Evolutionary conservation across 1,284 basidiomycete species (phyloP), one percentile per base, ranked within the genome.

Genomic region (Puccinia novopanici): DNA sequence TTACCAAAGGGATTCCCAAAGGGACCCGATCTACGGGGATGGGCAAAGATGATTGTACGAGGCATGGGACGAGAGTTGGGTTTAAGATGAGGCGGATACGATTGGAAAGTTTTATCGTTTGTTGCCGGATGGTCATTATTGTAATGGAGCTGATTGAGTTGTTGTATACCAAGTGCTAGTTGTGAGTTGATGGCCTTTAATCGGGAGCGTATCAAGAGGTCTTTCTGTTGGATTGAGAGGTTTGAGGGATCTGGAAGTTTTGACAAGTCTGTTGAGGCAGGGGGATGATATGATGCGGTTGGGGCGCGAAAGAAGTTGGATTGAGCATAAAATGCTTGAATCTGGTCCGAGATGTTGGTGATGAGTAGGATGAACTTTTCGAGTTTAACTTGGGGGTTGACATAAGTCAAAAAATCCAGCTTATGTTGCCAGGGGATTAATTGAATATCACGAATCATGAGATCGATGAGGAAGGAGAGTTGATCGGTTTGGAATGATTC

Each of bases 201-300:
- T 40, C 63, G 75, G 22, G 34, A 34, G 52, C 61, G 75, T 34
- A 76, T 40, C 27, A 76, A 65, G 34, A 61, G 63, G 34, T 76
- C 57, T 40, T 67, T 76, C 75, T 76, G 75, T 27, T 67, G 59
- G 50, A 59, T 42, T 17, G 75, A 67, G 45, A 76, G 65, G 55
- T 68, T 54, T n/a, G 37, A 42, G 34, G 34, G 34, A 63, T 34
- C 48, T 24, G 75, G 48, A 22, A 42, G 42, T n/a, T 63, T 34
- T 63, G 45, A 9, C 22, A 15, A 70, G 42, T 24, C 50, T 34
- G 34, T 1, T 34, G 34, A 45, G 45, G 67, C 19, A 4, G 63
- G 63, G 10, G 63, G 42, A 37, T 19, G 12, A 42, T 42, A 37
- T 22, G 63, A 22, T 8, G 34, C 22, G 37, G 63, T 40, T 40